Conservation (phyloP, 345 rosid genomes). For the Eutrema japonicum region DNA sequence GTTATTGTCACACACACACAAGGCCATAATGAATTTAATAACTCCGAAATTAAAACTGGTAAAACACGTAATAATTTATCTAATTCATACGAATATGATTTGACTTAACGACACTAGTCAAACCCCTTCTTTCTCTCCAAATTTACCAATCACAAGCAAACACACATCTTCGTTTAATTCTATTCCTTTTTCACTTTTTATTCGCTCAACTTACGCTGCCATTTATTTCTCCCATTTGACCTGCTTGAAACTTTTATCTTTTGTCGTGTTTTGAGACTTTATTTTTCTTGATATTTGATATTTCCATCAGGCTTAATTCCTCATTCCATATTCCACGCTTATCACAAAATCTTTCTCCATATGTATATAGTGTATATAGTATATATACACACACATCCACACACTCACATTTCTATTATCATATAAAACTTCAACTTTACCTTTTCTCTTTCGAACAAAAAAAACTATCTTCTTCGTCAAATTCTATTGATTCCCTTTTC, state of each 20-base stretch:
- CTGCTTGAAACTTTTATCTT: slow-evolving; percentile 19
- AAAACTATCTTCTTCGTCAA: slow-evolving; percentile 35
- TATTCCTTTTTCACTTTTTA: background rate
- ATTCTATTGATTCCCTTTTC: slow-evolving; percentile 19
- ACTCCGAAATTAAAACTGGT: slow-evolving; percentile 13
- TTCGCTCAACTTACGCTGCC: slow-evolving; percentile 28
- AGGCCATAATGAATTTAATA: slow-evolving; percentile 16
- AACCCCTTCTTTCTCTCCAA: slow-evolving; percentile 15
- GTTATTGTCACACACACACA: slow-evolving; percentile 24
- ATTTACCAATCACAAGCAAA: slow-evolving; percentile 32
- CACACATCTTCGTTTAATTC: slow-evolving; percentile 12
- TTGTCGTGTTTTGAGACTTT: slow-evolving; percentile 22
- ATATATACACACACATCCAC: slow-evolving; percentile 19
- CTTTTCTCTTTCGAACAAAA: slow-evolving; percentile 33
- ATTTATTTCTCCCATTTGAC: slow-evolving; percentile 32
- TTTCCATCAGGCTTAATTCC: slow-evolving; percentile 29
- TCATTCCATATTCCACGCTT: slow-evolving; percentile 43
- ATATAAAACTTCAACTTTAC: slow-evolving; percentile 45
- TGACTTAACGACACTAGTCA: slow-evolving; percentile 42
- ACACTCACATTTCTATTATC: slow-evolving; percentile 41
- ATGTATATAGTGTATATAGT: slow-evolving; percentile 29
- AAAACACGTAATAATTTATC: slow-evolving; percentile 23
- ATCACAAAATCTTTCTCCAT: slow-evolving; percentile 38
- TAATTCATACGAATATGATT: slow-evolving; percentile 35
- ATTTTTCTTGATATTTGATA: slow-evolving; percentile 4